Conservation (phyloP, 2,329 filamentous ascomycete species). For the Torrubiella hemipterigena region DNA sequence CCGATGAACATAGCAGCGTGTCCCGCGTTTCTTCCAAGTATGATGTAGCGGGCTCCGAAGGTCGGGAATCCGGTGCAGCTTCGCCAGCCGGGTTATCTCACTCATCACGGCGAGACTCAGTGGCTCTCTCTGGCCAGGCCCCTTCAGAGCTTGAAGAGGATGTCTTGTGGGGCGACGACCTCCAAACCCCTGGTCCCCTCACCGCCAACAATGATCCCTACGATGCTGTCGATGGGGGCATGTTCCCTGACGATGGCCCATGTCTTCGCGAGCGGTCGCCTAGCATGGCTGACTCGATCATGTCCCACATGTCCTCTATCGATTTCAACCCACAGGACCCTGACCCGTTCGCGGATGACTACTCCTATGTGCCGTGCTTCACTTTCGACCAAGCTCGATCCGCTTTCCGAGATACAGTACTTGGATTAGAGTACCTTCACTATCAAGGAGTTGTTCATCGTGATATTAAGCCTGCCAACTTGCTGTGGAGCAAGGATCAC, state of each 20-base stretch:
- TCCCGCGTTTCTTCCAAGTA: constrained; percentile 30
- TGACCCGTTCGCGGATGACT: constrained; percentile 69
- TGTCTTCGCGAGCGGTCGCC: constrained; percentile 56
- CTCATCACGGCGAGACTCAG: constrained; percentile 25
- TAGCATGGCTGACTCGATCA: constrained; percentile 68
- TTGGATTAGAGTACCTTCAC: constrained; percentile 87
- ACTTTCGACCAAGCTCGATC: constrained; percentile 72
- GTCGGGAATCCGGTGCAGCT: constrained; percentile 22
- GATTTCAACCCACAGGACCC: constrained; percentile 46
- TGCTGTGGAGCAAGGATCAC: constrained; percentile 74
- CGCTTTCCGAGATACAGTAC: constrained; percentile 83
- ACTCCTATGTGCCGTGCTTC: constrained; percentile 87
- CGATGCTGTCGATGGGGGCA: constrained; percentile 60
- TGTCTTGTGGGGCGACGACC: constrained; percentile 33
- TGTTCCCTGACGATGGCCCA: constrained; percentile 56
- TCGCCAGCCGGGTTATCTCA: constrained; percentile 32
- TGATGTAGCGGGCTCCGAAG: constrained; percentile 23
- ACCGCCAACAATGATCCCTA: constrained; percentile 39
- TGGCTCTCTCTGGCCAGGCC: constrained; percentile 11
- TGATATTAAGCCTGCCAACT: constrained; percentile 81
- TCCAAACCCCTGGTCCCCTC: constrained; percentile 39
- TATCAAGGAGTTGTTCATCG: constrained; percentile 77
- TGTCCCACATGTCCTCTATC: constrained; percentile 56
- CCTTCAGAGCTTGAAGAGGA: constrained; percentile 23
- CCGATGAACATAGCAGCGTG: constrained; percentile 35